Evolutionary conservation across 2,329 filamentous ascomycete genomes (phyloP).

Genomic region (Capronia coronata): DNA sequence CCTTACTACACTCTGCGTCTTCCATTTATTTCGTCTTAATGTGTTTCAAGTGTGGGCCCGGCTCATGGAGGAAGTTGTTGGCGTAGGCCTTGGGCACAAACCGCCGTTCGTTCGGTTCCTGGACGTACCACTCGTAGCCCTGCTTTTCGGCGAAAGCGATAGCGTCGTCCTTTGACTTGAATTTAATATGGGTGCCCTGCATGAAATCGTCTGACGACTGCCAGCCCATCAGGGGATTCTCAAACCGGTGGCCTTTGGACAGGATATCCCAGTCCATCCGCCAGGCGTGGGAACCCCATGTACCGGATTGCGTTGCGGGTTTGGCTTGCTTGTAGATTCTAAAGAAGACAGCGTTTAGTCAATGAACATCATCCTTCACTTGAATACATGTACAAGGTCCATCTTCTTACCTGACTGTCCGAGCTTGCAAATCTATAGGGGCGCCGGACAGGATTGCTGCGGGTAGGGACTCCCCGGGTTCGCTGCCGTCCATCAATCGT

Average conservation of each 20-base stretch:
- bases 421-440: slow-evolving; percentile 85
- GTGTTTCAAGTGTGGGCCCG: slow-evolving; percentile 60
- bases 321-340: slow-evolving; percentile 92
- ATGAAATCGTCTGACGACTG: slow-evolving; percentile 91
- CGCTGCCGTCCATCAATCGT: slow-evolving; percentile 82
- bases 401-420: slow-evolving; percentile 88
- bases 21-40: slow-evolving; percentile 68
- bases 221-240: slow-evolving; percentile 98
- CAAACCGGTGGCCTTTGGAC: slow-evolving; percentile 89
- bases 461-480: slow-evolving; percentile 65
- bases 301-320: slow-evolving; percentile 91
- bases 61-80: slow-evolving; percentile 85
- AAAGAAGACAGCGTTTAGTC: slow-evolving; percentile 20
- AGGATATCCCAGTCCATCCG: slow-evolving; percentile 98
- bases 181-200: slow-evolving; percentile 87
- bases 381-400: too few relatives aligned
- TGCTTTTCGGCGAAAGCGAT: slow-evolving; percentile 96
- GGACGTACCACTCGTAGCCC: slow-evolving; percentile 97
- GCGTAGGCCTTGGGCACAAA: slow-evolving; percentile 90
- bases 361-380: background rate
- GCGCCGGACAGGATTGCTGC: slow-evolving; percentile 87
- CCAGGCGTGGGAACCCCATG: slow-evolving; percentile 79
- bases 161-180: slow-evolving; percentile 89
- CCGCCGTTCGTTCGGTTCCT: slow-evolving; percentile 86
- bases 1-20: slow-evolving; percentile 47